Evolutionary conservation across 441 rosid species (phyloP), one percentile per base, ranked within the genome.

Genomic region (Bruguiera hainesii): DNA sequence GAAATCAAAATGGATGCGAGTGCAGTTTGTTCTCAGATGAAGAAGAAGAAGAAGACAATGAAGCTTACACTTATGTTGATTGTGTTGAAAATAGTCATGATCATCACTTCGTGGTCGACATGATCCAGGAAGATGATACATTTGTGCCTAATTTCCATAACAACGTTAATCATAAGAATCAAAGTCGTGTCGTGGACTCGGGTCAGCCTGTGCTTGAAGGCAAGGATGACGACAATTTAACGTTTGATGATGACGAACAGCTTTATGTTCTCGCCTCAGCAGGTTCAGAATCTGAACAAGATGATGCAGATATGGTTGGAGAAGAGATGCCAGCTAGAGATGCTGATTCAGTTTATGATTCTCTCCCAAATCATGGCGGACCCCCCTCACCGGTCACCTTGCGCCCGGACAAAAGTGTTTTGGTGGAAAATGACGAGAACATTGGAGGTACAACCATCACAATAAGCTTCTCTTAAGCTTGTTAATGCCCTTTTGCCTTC

Each of bases 121-220:
- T 87, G 61, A 68, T 79, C 61, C 87, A 73, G 1, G 89, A 84
- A 9, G 91, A 96, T 28, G 90, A 87, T 59, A 80, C 86, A 49
- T 78, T 82, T 60, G 68, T 80, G 59, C 1, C 23, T 52, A 85
- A 83, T 68, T 69, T 79, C 76, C 74, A 65, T 26, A 66, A 66
- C 28, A 60, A 60, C 46, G 69, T 5, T 69, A 63, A 26, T 21
- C 64, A 70, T 7, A 39, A 25, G 16, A 51, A 63, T 26, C 66
- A 51, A 48, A 57, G 49, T 56, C 68, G 63, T 23, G 63, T 75
- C 60, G 49, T 65, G 61, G 62, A 60, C 37, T 58, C 71, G 23
- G 66, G 71, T n/a, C 72, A 83, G 60, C 69, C 65, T 9, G 42
- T 7, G 21, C 50, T 26, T 33, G 86, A 81, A 18, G 46, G 15